Percentiles rank a stretch among this genome's conserved stretches.
Conservation (phyloP, 2,329 filamentous ascomycete species). For the Phaeoacremonium minimum region DNA sequence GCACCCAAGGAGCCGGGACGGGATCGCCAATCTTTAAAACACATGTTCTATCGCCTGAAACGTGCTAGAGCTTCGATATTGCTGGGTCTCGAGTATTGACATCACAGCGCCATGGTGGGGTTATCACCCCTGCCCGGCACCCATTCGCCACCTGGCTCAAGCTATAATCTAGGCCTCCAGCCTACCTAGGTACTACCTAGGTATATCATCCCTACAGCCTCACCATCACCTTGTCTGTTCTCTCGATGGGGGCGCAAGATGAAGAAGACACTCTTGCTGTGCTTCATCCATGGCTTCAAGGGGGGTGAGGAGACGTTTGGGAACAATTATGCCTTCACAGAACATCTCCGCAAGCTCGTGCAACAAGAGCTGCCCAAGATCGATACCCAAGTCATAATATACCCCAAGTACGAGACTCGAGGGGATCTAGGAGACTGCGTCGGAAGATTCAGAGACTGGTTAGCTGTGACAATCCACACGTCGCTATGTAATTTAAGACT, state of each 20-base stretch:
- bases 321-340: conserved; percentile 60
- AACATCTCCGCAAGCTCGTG: conserved; percentile 63
- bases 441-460: conserved; percentile 71
- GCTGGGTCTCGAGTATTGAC: no score
- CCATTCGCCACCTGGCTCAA: no score
- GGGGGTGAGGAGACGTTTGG: conserved; percentile 77
- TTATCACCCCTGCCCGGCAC: no score
- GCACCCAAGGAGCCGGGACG: no score
- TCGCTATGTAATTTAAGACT: no score
- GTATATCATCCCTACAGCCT: neutral
- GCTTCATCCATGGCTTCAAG: conserved; percentile 89
- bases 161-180: no score
- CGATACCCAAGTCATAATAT: conserved; percentile 64
- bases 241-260: conserved; percentile 38
- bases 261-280: conserved; percentile 76
- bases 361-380: conserved; percentile 64
- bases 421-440: conserved; percentile 72
- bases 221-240: neutral
- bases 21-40: no score
- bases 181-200: no score
- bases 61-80: no score
- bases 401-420: conserved; percentile 78
- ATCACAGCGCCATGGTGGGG: no score
- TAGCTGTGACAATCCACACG: conserved; percentile 15
- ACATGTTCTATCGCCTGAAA: no score